Percentiles rank a stretch among this genome's conserved stretches.
These are phyloP conservation scores for Melampsora larici-populina DNA, from an alignment of 1,284 basidiomycete genomes.

Conservation along the genomic window DNA sequence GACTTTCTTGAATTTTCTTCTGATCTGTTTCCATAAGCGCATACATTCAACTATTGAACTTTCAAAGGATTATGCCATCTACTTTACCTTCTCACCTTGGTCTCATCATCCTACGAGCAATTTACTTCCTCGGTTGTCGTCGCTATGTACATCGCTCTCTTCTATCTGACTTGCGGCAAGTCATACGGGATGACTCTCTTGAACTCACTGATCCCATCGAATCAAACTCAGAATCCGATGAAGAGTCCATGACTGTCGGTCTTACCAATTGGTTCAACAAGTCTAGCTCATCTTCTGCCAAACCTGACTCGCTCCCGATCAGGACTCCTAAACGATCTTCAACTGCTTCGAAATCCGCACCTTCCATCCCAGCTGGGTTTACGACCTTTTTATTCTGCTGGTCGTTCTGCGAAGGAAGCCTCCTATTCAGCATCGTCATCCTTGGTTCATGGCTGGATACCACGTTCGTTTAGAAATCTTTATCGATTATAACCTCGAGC, in stretches of 20 bases:
- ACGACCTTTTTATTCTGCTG: slow-evolving; percentile 50
- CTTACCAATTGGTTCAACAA: slow-evolving; percentile 12
- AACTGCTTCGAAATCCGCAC: background rate
- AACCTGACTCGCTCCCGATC: slow-evolving; percentile 23
- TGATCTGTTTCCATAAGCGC: no score
- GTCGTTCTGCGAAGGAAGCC: slow-evolving; percentile 50
- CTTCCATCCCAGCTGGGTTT: slow-evolving; percentile 45
- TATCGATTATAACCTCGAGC: background rate
- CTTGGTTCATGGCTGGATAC: slow-evolving; percentile 47
- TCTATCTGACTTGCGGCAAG: slow-evolving; percentile 2
- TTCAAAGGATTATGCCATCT: slow-evolving; percentile 2
- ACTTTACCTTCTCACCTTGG: slow-evolving; percentile 8
- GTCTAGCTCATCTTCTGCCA: slow-evolving; percentile 35
- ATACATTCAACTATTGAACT: no score
- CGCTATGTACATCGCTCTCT: slow-evolving; percentile 22
- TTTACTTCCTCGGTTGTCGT: slow-evolving; percentile 48
- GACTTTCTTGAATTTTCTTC: no score
- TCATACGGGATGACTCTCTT: slow-evolving; percentile 1
- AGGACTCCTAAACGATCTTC: slow-evolving; percentile 3
- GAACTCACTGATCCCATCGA: background rate
- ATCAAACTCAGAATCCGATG: background rate
- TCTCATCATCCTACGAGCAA: slow-evolving; percentile 43
- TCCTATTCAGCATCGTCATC: slow-evolving; percentile 51
- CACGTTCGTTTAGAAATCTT: background rate
- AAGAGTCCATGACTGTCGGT: background rate